phyloP scores from a whole-genome alignment of 192 early-diverging fungal genomes.

The Podila verticillata region DNA sequence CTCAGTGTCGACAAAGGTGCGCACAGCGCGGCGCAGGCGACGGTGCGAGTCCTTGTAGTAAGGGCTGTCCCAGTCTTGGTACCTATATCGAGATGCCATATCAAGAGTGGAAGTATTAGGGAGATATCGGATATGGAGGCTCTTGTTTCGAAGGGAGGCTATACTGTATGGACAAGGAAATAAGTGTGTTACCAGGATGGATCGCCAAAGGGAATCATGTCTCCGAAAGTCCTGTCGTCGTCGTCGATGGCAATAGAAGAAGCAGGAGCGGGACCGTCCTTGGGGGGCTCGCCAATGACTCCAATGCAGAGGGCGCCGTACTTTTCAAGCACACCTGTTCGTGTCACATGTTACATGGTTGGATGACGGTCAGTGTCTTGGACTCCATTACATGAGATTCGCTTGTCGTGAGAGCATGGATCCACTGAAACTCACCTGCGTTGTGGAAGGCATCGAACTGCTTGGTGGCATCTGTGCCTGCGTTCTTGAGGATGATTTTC shows the following conservation, averaged over 20 bases:
- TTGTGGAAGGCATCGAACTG: slow-evolving; percentile 91
- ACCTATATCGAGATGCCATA: slow-evolving; percentile 19
- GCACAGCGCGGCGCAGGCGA: slow-evolving; percentile 65
- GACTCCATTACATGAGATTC: neutral
- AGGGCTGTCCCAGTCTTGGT: slow-evolving; percentile 69
- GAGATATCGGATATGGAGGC: no score
- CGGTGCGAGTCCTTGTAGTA: slow-evolving; percentile 86
- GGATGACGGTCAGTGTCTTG: neutral
- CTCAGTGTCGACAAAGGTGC: slow-evolving; percentile 81
- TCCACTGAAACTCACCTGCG: slow-evolving; percentile 15
- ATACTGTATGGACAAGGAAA: neutral
- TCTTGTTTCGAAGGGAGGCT: no score
- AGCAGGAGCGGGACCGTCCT: slow-evolving; percentile 12
- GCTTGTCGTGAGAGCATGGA: no score
- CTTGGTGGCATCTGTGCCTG: slow-evolving; percentile 85
- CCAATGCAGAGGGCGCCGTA: slow-evolving; percentile 73
- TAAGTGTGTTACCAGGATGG: slow-evolving; percentile 67
- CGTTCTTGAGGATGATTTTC: slow-evolving; percentile 79
- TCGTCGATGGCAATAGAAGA: slow-evolving; percentile 41
- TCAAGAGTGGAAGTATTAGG: neutral
- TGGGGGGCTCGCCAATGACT: slow-evolving; percentile 60
- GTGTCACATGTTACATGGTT: neutral
- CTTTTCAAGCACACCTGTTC: slow-evolving; percentile 68
- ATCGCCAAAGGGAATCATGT: slow-evolving; percentile 81
- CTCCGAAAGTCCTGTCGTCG: slow-evolving; percentile 72